Percentiles rank a stretch among this genome's conserved stretches.
phyloP scores from a whole-genome alignment of 208 protist species.

The Ichthyophonus hoferi region DNA sequence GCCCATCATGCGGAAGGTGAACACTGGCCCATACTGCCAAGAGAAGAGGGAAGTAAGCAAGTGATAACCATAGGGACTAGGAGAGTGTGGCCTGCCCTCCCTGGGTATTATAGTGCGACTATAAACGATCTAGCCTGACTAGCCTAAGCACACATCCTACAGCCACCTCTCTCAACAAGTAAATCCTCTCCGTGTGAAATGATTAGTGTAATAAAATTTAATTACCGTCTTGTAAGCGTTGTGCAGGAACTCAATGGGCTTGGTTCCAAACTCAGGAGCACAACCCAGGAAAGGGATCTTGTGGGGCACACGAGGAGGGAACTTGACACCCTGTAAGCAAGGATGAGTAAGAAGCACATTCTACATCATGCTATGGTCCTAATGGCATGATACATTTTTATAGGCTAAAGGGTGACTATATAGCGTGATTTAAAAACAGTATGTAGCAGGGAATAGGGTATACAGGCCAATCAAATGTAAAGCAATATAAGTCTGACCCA shows the following conservation, averaged over 20 bases:
- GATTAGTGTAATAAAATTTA: no score
- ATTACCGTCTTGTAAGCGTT: neutral
- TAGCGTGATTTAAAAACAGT: no score
- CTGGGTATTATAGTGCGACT: neutral
- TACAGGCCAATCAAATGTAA: no score
- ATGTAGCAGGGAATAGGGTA: no score
- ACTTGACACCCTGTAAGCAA: conserved; percentile 34
- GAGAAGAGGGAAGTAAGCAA: neutral
- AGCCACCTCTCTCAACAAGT: neutral
- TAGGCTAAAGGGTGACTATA: no score
- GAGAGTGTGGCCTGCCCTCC: neutral
- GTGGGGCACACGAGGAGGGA: conserved; percentile 19
- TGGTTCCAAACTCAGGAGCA: conserved; percentile 23
- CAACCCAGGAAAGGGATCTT: conserved; percentile 37
- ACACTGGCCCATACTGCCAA: conserved; percentile 37
- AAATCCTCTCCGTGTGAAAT: no score
- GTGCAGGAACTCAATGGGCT: conserved; percentile 35
- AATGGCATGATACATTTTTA: no score
- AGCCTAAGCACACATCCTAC: neutral
- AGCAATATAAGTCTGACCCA: no score
- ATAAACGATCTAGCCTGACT: neutral
- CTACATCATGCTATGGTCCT: no score
- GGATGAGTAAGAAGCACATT: no score
- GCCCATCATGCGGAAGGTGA: conserved; percentile 45
- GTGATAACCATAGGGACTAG: neutral